Base-by-base conservation (phyloP, 306 rosid genomes). In the Rubus idaeus region DNA sequence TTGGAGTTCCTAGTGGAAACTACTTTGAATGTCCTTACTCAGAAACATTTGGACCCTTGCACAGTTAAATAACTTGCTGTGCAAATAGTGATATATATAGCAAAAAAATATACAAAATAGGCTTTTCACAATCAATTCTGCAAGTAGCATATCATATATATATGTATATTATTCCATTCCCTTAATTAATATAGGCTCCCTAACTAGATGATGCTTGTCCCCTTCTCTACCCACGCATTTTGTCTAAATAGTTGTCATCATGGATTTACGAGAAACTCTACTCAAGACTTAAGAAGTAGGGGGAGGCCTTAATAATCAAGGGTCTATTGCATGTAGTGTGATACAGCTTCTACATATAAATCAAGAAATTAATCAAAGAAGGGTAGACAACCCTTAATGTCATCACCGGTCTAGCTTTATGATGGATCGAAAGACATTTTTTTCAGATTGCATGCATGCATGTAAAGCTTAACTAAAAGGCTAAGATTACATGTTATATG, bases 1-100 rank as follows among this genome's bases (percentile, higher is more conserved):
- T 55, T 35, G 44, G 41, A 37, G 65, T 16, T 60, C 64, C 64
- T 18, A 72, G 76, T 72, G 76, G 70, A 6, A 40, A 41, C 75
- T 6, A 14, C 63, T 39, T 53, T 42, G 68, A 40, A 5, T 71
- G 64, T 53, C 50, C 20, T 53, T 37, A 10, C 37, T 57, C 10
- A 45, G 75, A 52, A 26, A 52, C 50, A 40, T 39, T 55, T 73
- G 53, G 68, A 35, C 68, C 44, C 30, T 23, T 72, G 52, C 46
- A 20, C 30, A 10, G 30, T 37, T 55, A 45, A 5, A 20, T 55
- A 72, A 72, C 66, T 55, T 12, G 52, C 37, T 41, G 51, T 20
- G 51, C 76, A 20, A 5, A 68, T 7, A 60, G 17, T 23, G 40
- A 60, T 60, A 60, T 21, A 60, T 60, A 60, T 21, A 11, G 20